Evolutionary conservation across 2,329 filamentous ascomycete species (phyloP).

Genomic region (Paecilomyces formosus): DNA sequence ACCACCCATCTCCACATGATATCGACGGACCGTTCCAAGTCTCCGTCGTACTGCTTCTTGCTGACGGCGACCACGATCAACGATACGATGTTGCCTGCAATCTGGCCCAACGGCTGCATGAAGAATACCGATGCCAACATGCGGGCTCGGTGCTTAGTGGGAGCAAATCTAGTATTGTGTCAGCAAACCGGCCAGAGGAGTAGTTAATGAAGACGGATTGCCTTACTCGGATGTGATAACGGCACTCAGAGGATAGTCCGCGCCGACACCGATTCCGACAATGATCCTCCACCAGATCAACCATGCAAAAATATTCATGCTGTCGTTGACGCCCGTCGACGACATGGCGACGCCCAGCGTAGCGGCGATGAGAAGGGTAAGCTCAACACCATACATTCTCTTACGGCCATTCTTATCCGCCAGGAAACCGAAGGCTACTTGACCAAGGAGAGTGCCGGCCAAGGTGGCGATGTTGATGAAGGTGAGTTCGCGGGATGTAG

Average conservation of each 20-base stretch:
- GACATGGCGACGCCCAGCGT: constrained; percentile 42
- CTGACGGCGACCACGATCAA: constrained; percentile 36
- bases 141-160: constrained; percentile 55
- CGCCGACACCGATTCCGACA: constrained; percentile 53
- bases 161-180: constrained; percentile 31
- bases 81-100: constrained; percentile 56
- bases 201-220: neutral
- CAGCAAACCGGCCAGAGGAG: neutral
- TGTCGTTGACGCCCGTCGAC: constrained; percentile 34
- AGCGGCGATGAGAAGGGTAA: constrained; percentile 40
- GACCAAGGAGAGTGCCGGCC: constrained; percentile 40
- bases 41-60: constrained; percentile 15
- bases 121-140: constrained; percentile 64
- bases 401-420: constrained; percentile 43
- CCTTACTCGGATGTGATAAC: constrained; percentile 61
- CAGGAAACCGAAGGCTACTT: constrained; percentile 40
- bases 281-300: constrained; percentile 42
- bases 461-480: constrained; percentile 42
- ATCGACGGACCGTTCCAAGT: constrained; percentile 41
- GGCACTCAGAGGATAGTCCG: constrained; percentile 60
- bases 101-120: constrained; percentile 62
- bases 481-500: constrained; percentile 25
- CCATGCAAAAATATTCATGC: constrained; percentile 40
- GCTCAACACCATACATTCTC: constrained; percentile 45
- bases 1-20: constrained; percentile 62